Conservation (phyloP, 257 asterid genomes). For the Jacaranda copaia region DNA sequence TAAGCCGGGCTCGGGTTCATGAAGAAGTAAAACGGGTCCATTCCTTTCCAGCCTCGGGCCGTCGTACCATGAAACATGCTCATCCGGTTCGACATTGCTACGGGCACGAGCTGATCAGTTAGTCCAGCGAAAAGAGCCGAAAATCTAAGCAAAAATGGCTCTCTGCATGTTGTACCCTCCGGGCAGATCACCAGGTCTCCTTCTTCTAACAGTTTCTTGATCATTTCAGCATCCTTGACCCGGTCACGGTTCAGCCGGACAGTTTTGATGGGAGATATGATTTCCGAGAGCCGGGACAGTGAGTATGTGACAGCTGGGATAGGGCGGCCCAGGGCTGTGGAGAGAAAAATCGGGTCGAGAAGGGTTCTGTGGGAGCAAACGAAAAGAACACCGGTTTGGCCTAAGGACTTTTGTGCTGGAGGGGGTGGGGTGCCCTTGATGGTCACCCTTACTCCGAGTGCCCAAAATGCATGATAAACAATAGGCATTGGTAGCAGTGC, state of each 20-base stretch:
- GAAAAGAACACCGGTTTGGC: slow-evolving; percentile 63
- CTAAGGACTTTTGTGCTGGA: slow-evolving; percentile 43
- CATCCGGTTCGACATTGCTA: slow-evolving; percentile 69
- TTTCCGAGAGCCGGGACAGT: slow-evolving; percentile 70
- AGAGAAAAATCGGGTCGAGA: slow-evolving; percentile 78
- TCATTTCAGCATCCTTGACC: slow-evolving; percentile 65
- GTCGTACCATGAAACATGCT: slow-evolving; percentile 90
- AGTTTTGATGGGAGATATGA: slow-evolving; percentile 76
- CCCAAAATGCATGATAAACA: slow-evolving; percentile 62
- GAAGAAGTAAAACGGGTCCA: slow-evolving; percentile 84
- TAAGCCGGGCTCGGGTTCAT: slow-evolving; percentile 41
- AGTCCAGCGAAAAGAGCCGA: slow-evolving; percentile 78
- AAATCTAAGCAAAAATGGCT: slow-evolving; percentile 75
- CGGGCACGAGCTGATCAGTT: slow-evolving; percentile 74
- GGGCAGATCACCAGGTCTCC: slow-evolving; percentile 83
- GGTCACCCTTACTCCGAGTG: slow-evolving; percentile 66
- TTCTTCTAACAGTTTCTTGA: slow-evolving; percentile 50
- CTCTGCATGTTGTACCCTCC: slow-evolving; percentile 86
- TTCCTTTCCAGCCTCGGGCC: slow-evolving; percentile 86
- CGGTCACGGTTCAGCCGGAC: slow-evolving; percentile 71
- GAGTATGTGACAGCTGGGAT: slow-evolving; percentile 81
- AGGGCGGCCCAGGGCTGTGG: slow-evolving; percentile 74
- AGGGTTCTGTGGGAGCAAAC: slow-evolving; percentile 82
- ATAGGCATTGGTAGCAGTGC: slow-evolving; percentile 72
- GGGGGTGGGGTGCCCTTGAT: slow-evolving; percentile 80